A percentile compares a stretch with the other conserved stretches of the same genome.
These are phyloP conservation scores for Phytophthora litchii DNA, from an alignment of 352 stramenopile genomes.

Conservation along the genomic window DNA sequence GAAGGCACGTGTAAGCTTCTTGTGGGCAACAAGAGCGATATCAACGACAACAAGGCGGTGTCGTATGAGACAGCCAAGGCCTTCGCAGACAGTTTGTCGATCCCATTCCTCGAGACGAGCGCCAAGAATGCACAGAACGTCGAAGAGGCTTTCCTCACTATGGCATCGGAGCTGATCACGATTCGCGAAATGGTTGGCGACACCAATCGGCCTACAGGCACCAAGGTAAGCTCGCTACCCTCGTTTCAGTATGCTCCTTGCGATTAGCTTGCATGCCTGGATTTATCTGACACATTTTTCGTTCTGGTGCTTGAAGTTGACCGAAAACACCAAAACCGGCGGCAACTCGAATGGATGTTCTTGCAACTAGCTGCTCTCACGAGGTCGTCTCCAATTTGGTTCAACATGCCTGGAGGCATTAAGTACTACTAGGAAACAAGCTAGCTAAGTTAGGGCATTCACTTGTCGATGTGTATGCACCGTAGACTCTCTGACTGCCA, in stretches of 20 bases:
- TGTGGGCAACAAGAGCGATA: constrained; percentile 99
- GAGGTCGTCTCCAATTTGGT: background rate
- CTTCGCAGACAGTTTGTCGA: constrained; percentile 96
- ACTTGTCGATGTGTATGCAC: constrained; percentile 20
- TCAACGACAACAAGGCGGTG: constrained; percentile 96
- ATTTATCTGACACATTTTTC: constrained; percentile 23
- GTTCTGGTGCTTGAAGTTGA: constrained; percentile 33
- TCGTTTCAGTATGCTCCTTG: constrained; percentile 12
- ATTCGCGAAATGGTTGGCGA: constrained; percentile 90
- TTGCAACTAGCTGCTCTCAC: constrained; percentile 39
- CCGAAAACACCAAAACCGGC: constrained; percentile 40
- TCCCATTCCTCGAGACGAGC: constrained; percentile 99
- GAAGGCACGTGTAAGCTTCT: constrained; percentile 99
- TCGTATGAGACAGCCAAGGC: constrained; percentile 97
- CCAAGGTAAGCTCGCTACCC: constrained; percentile 48
- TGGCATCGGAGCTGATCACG: constrained; percentile 98
- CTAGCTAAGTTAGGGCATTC: constrained; percentile 24
- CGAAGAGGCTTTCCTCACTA: constrained; percentile 99
- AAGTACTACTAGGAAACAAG: constrained; percentile 18
- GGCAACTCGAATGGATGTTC: constrained; percentile 44
- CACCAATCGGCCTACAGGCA: constrained; percentile 63
- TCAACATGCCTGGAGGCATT: constrained; percentile 5
- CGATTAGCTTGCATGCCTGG: constrained; percentile 2
- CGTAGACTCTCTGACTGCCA: constrained; percentile 10
- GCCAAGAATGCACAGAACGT: constrained; percentile 99